Evolutionary conservation across 2,329 filamentous ascomycete species (phyloP), one percentile per base, ranked within the genome.

Genomic region (Beauveria australis): DNA sequence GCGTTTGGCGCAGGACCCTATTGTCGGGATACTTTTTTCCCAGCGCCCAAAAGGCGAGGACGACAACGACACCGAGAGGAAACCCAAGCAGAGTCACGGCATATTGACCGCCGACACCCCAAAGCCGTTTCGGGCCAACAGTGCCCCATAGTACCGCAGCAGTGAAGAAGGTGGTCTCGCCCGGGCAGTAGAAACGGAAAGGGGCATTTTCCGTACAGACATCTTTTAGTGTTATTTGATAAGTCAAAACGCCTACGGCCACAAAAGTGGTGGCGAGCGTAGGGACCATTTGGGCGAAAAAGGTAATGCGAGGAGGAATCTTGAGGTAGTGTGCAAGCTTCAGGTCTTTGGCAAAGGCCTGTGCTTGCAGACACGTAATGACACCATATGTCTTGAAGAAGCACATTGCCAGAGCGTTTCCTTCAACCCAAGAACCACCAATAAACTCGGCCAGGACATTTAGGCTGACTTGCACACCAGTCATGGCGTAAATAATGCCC

Each of bases 281-380:
- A 37, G 76, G 76, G 40, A 72, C 72, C 3, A 76, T 75, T 65
- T 82, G 79, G 10, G 75, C 77, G 24, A 74, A 73, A 66, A 82
- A 81, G 2, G 78, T 71, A 7, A 75, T 76, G 3, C 74, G 72
- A 0, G 76, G 77, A 0, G 79, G 75, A 43, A 81, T 77, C 64
- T 82, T 81, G 54, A 81, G 68, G 66, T 81, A 81, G 61, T 80
- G 78, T 1, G 74, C 79, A 22, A 81, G 68, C 66, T 81, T 81
- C 73, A 81, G 72, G 63, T 81, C 79, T 62, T 75, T 73, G 61
- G 51, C 67, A 61, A 72, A 72, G 28, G 64, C 61, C 8, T 71
- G 64, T 4, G 68, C 67, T 28, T 71, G 68, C 3, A 64, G 62
- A 14, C 63, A 64, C 2, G 69, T 67, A 70, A 75, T 69, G 61